Evolutionary conservation across 306 rosid species (phyloP), one percentile per base, ranked within the genome.

Genomic region (Glycine tomentella): DNA sequence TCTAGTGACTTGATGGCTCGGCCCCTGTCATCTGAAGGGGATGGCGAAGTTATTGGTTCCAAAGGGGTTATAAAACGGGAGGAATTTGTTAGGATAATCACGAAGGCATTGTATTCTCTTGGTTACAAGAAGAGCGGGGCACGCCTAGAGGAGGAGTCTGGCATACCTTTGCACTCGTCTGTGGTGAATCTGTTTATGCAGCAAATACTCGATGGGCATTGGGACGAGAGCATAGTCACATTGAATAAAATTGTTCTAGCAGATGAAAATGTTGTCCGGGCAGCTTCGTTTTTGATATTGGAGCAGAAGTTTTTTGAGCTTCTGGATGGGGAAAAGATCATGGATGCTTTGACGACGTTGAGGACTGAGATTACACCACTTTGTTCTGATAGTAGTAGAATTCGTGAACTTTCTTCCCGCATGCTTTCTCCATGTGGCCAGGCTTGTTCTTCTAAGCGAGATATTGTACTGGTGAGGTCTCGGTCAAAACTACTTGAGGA

Each of bases 1-100:
- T 90, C 91, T 14, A 88, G 92, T 77, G 92, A 86, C 87, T 81
- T 81, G 88, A 95, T 95, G 99, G 98, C 99, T 85, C 92, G 98
- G 74, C 96, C 99, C 96, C 91, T 93, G 58, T 82, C 87, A 77
- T 80, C 87, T 66, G 90, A 91, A 87, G 96, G 94, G 97, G 96
- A 85, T 61, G 84, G 84, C 9, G 89, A 86, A 69, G 94, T 95
- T 87, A 69, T 95, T 66, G 97, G 98, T 75, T 85, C 97, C 0
- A 95, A 80, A 86, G 97, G 96, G 81, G 90, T 95, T 44, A 86
- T 95, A 56, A 91, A 84, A 72, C 87, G 84, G 71, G 94, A 80
- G 51, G 99, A 95, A 77, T 93, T 91, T 88, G 98, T 95, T 46
- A 87, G 98, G 75, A 90, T 95, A 72, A 91, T 95, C 56, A 94